Base-by-base conservation (phyloP, 441 rosid species). In the Gossypium schwendimanii region DNA sequence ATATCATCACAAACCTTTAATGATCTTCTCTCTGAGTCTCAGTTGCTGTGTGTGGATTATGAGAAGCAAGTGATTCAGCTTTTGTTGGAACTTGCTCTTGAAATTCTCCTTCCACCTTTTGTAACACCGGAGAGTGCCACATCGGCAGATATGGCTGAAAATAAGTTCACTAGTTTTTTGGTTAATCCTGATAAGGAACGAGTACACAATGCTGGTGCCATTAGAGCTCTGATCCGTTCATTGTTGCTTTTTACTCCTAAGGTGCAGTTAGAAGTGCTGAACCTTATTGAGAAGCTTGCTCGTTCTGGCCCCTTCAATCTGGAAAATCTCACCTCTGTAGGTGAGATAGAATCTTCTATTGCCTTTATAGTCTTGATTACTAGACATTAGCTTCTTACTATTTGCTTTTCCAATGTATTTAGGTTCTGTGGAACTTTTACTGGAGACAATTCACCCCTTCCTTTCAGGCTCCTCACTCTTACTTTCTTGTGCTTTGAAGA, bases 1-100 rank as follows among this genome's bases (percentile, higher is more conserved):
- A 86, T 94, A 78, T 86, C 87, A 36, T 97, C 99, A 60, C 98
- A 91, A 71, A 90, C 99, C 44, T 97, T 97, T 83, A 90, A 83
- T 79, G 98, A 97, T 81, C 94, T 94, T 82, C 89, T 97, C 67
- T 76, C 83, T 26, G 98, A 92, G 81, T 97, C 99, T 81, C 94
- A 97, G 77, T 88, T 97, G 93, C 85, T 97, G 69, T 89, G 89
- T 78, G 90, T 91, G 79, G 99, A 92, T 69, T 92, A 79, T 81
- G 99, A 97, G 87, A 97, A 88, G 87, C 96, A 90, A 88, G 97
- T 97, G 66, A 89, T 97, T 83, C 98, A 87, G 81, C 79, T 97
- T 72, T 81, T 97, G 73, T 75, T 89, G 75, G 99, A 94, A 87
- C 93, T 97, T 84, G 96, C 99, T 76, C 93, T 94, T 81, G 99